phyloP scores from a whole-genome alignment of 495 filamentous ascomycete species.

The Xylaria venustula region DNA sequence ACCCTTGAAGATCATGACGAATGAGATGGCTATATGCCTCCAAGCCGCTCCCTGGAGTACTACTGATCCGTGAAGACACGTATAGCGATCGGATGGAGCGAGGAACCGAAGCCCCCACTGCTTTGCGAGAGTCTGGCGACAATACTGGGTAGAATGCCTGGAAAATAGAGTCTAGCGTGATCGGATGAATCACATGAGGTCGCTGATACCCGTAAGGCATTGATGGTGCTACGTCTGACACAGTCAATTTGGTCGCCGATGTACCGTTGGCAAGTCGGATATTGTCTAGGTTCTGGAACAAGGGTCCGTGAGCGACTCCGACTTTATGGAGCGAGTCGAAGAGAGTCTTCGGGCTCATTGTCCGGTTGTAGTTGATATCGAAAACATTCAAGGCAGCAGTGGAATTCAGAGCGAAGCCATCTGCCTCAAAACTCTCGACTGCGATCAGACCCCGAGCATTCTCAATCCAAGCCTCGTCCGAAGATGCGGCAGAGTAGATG shows the following conservation, averaged over 20 bases:
- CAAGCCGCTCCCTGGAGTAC: neutral
- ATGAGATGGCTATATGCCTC: neutral
- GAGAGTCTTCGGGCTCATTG: neutral
- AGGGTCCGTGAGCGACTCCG: neutral
- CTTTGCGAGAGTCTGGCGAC: neutral
- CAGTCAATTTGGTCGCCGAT: neutral
- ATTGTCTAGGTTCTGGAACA: neutral
- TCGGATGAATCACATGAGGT: conserved; percentile 39
- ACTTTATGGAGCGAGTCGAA: neutral
- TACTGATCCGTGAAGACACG: neutral
- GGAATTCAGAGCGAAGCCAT: neutral
- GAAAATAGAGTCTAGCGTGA: conserved; percentile 29
- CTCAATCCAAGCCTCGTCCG: conserved; percentile 37
- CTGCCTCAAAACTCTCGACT: conserved; percentile 9
- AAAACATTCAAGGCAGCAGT: neutral
- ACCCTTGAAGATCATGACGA: neutral
- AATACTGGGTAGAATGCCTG: neutral
- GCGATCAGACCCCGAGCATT: conserved; percentile 43
- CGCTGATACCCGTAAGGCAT: conserved; percentile 41
- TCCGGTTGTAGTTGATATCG: neutral
- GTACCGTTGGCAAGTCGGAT: neutral
- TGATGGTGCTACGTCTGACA: conserved; percentile 33
- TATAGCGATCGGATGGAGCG: neutral
- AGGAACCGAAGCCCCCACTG: neutral
- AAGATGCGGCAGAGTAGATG: conserved; percentile 37